Conservation (phyloP, 164 flowering plant genomes). For the Piper betle region DNA sequence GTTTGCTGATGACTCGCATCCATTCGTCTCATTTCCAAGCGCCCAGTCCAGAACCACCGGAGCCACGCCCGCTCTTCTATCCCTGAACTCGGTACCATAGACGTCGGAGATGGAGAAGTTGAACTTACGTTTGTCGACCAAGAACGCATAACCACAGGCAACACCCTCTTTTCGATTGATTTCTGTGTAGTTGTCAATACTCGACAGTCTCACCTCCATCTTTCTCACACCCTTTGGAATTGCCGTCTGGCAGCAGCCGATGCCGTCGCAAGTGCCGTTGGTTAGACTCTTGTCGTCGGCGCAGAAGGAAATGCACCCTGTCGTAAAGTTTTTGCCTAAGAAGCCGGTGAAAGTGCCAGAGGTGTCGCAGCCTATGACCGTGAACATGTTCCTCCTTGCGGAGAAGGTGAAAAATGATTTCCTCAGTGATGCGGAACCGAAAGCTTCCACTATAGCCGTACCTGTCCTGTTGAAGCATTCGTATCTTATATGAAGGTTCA, state of each 20-base stretch:
- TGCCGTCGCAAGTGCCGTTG: not conserved
- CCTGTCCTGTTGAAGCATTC: too few relatives aligned
- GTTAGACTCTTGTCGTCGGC: not conserved
- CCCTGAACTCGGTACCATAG: too few relatives aligned
- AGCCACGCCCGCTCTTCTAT: not conserved
- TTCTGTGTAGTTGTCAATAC: too few relatives aligned
- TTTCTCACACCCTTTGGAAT: not conserved
- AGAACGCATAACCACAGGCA: too few relatives aligned
- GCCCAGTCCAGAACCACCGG: conserved; percentile 5
- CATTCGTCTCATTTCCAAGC: not conserved
- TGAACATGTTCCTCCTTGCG: conserved; percentile 1
- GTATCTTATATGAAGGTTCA: too few relatives aligned
- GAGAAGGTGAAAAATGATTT: conserved; percentile 2
- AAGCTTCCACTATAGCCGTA: too few relatives aligned
- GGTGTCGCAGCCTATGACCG: conserved; percentile 4
- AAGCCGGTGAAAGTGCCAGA: not conserved
- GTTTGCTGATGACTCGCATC: not conserved
- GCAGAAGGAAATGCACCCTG: conserved; percentile 1
- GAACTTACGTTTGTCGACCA: too few relatives aligned
- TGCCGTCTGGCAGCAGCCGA: conserved; percentile 6
- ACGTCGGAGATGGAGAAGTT: too few relatives aligned
- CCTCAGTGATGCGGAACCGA: too few relatives aligned
- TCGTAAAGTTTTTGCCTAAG: not conserved
- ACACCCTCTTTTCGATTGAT: too few relatives aligned
- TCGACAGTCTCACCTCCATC: not conserved